A percentile compares a stretch with the other conserved stretches of the same genome.
These are phyloP conservation scores for Protomyces inouyei DNA, from an alignment of 1,139 yeast species.

Conservation along the genomic window DNA sequence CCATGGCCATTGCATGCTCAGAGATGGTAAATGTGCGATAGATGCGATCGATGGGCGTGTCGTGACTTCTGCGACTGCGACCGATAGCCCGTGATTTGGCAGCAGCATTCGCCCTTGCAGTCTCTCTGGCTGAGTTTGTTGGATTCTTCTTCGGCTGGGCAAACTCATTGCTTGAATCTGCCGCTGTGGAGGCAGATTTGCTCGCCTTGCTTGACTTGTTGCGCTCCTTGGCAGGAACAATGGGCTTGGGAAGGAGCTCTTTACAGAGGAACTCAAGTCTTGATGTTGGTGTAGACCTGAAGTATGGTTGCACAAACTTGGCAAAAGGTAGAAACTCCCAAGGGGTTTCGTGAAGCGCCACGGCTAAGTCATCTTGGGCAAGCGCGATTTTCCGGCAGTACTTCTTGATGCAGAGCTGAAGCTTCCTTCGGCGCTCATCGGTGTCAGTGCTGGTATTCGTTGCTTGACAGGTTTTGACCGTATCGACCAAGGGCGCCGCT, in stretches of 20 bases:
- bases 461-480: background rate
- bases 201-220: background rate
- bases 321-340: background rate
- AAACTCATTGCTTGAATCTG: background rate
- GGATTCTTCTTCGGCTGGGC: background rate
- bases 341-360: background rate
- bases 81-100: background rate
- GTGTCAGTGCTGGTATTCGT: background rate
- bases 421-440: background rate
- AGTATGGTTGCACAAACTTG: background rate
- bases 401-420: background rate
- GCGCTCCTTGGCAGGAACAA: background rate
- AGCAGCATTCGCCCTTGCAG: background rate
- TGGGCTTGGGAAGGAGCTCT: background rate
- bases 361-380: background rate
- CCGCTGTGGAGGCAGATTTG: background rate
- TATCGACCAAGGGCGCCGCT: no score
- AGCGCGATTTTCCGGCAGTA: background rate
- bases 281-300: background rate
- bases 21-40: background rate
- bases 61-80: background rate
- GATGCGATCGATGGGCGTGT: background rate
- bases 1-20: background rate
- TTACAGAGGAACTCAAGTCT: background rate
- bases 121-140: background rate